phyloP scores from a whole-genome alignment of 179 eudicot genomes.

The Drosera spatulata region DNA sequence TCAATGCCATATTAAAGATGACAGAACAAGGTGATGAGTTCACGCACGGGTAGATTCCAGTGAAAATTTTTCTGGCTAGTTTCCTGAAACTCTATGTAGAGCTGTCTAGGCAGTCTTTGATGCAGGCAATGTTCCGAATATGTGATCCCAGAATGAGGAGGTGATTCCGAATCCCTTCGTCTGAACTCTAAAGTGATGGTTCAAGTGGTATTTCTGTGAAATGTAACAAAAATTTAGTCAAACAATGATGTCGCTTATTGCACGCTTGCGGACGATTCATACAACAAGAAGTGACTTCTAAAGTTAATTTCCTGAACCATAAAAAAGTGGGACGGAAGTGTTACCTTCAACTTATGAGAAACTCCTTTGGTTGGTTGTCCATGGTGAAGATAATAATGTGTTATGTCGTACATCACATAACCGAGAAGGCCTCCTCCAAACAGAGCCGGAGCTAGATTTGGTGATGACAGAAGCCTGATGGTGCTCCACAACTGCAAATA shows the following conservation, averaged over 20 bases:
- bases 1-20: no score
- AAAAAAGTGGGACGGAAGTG: not conserved
- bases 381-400: conserved; percentile 92
- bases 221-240: not conserved
- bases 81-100: no score
- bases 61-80: no score
- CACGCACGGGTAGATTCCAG: no score
- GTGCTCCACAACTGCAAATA: conserved; percentile 39
- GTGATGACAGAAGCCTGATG: conserved; percentile 28
- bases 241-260: not conserved
- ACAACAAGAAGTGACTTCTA: not conserved
- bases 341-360: conserved; percentile 46
- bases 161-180: conserved; percentile 71
- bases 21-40: no score
- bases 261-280: no score
- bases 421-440: conserved; percentile 80
- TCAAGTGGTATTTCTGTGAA: conserved; percentile 55
- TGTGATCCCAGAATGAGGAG: conserved; percentile 60
- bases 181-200: conserved; percentile 61
- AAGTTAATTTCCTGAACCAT: no score
- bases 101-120: conserved; percentile 15
- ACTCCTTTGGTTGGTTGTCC: conserved; percentile 41
- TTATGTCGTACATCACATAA: conserved; percentile 83
- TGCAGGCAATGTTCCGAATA: conserved; percentile 60
- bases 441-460: conserved; percentile 40